Evolutionary conservation across 495 filamentous ascomycete genomes (phyloP), one percentile per base, ranked within the genome.

Genomic region (Physcia stellaris): DNA sequence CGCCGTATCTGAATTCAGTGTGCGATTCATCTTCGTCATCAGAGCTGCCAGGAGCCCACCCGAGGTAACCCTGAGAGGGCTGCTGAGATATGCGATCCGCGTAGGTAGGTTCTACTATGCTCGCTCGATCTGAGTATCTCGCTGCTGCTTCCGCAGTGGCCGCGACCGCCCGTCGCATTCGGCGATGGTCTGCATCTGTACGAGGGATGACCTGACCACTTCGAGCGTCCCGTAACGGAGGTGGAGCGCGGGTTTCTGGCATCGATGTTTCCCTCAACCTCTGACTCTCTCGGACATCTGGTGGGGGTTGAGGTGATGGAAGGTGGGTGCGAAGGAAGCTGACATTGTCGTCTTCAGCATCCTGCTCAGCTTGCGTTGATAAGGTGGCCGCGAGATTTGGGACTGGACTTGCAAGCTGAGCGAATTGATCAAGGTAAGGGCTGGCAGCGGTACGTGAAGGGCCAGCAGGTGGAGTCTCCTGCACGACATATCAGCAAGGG

Each of bases 291-390:
- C 15, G 16, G 30, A 2, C 18, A 33, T 32, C 34, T 20, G 41
- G 31, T 15, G 24, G 32, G 11, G 18, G n/a, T n/a, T n/a, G n/a
- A n/a, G n/a, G n/a, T n/a, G n/a, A n/a, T n/a, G n/a, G n/a, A n/a
- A 13, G 26, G 9, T 28, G 61, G 34, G 61, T 60, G 24, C 74
- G 67, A 35, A 77, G 55, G 44, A 75, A 75, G 53, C 56, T 69
- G 38, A 77, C 62, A 57, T 76, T 75, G 39, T 67, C 73, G 50
- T 70, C 67, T 37, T 76, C 63, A 24, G 64, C 67, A 42, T 68
- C 70, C 45, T 75, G 66, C 44, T 67, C 67, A 27, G 59, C 55
- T 41, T 62, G 58, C 32, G 60, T 61, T 21, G 51, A 59, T 3
- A 67, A 49, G 6, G 65, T 66, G 11, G 60, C 46, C 12, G 65